Conservation (phyloP, 805 yeast genomes). For the Sungouiozyma ichnusensis region DNA sequence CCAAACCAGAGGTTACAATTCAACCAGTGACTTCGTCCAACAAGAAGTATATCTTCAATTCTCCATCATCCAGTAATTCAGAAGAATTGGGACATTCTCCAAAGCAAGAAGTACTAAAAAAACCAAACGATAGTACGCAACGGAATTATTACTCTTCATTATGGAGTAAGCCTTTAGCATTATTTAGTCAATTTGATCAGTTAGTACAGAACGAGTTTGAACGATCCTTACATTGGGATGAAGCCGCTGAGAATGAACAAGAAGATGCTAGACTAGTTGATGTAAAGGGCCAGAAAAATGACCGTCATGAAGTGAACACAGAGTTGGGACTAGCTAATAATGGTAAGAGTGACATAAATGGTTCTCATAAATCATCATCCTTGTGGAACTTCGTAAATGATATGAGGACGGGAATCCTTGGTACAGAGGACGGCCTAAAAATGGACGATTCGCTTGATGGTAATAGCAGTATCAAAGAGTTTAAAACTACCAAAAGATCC, state of each 20-base stretch:
- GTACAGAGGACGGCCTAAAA: constrained; percentile 28
- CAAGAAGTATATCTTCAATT: background rate
- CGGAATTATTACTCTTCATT: constrained; percentile 15
- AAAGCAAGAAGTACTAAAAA: background rate
- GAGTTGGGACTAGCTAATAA: no score
- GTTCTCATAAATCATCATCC: no score
- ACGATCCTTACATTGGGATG: constrained; percentile 33
- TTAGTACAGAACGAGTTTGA: constrained; percentile 58
- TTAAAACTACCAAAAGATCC: constrained; percentile 8
- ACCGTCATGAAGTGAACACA: no score
- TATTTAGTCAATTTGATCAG: constrained; percentile 59
- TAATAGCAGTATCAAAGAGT: constrained; percentile 6
- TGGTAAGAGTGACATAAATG: no score
- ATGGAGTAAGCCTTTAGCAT: constrained; percentile 46
- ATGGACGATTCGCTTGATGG: constrained; percentile 4
- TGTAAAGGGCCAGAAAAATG: constrained; percentile 3
- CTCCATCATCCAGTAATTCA: background rate
- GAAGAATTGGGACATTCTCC: background rate
- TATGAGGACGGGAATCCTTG: constrained; percentile 34
- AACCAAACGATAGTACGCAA: background rate
- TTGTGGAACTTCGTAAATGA: constrained; percentile 44
- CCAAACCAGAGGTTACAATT: background rate
- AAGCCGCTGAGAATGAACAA: constrained; percentile 2
- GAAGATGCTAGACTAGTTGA: no score
- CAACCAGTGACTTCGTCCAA: background rate